phyloP scores from a whole-genome alignment of 2,329 filamentous ascomycete genomes.

The Fusarium annulatum region DNA sequence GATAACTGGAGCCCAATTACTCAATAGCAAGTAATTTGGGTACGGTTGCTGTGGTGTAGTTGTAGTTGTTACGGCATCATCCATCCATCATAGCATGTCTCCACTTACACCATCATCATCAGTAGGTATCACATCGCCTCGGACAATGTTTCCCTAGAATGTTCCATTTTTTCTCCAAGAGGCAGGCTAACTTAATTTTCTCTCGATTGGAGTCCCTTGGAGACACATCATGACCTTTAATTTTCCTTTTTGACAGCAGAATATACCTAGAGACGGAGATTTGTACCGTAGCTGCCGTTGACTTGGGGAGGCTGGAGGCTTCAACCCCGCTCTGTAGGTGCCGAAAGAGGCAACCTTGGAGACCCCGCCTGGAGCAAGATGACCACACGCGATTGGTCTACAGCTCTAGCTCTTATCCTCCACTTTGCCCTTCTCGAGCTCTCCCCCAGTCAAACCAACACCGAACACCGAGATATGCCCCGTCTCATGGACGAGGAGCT shows the following conservation, averaged over 20 bases:
- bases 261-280: conserved; percentile 15
- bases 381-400: conserved; percentile 7
- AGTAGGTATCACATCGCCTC: background rate
- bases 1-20: conserved; percentile 4
- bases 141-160: conserved; percentile 19
- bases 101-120: conserved; percentile 22
- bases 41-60: background rate
- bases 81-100: conserved; percentile 8
- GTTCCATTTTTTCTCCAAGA: conserved; percentile 11
- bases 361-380: conserved; percentile 20
- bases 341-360: conserved; percentile 20
- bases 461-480: conserved; percentile 49
- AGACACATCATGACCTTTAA: background rate
- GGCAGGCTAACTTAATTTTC: background rate
- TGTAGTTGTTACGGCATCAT: conserved; percentile 26
- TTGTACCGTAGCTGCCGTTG: conserved; percentile 30
- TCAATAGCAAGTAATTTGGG: background rate
- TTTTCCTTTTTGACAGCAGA: background rate
- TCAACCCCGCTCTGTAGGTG: conserved; percentile 23
- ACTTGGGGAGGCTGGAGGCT: background rate
- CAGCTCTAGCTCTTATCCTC: conserved; percentile 7
- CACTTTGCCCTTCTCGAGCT: conserved; percentile 18
- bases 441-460: conserved; percentile 27
- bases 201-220: conserved; percentile 10
- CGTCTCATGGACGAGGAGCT: conserved; percentile 14